phyloP scores from a whole-genome alignment of 2,329 filamentous ascomycete species.

The Chrysoporthe deuterocubensis region DNA sequence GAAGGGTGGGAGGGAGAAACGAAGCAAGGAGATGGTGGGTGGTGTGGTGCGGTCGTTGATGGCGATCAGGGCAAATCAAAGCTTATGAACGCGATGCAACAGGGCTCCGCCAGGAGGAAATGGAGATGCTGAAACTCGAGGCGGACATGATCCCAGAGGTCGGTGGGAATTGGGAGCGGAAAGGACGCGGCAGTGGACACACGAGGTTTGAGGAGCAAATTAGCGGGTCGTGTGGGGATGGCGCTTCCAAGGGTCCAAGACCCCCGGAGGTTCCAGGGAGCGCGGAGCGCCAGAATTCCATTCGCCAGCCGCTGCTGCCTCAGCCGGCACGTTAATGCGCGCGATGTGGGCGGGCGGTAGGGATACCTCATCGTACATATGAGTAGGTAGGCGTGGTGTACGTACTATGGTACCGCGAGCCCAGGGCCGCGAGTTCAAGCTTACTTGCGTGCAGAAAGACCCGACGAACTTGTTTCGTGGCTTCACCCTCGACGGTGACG shows the following conservation, averaged over 20 bases:
- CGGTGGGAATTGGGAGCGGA: conserved; percentile 14
- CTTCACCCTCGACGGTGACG: background rate
- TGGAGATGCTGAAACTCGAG: conserved; percentile 27
- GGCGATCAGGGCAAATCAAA: conserved; percentile 22
- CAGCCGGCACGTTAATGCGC: background rate
- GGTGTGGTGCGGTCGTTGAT: conserved; percentile 10
- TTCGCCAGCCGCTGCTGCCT: background rate
- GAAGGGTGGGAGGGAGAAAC: background rate
- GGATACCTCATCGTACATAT: background rate
- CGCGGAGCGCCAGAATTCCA: background rate
- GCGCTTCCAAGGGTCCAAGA: conserved; percentile 7
- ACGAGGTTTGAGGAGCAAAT: conserved; percentile 21
- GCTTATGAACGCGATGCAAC: background rate
- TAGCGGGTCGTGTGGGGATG: conserved; percentile 23
- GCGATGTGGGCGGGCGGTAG: background rate
- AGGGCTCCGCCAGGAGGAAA: conserved; percentile 22
- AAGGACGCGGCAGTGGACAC: conserved; percentile 21
- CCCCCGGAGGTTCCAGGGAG: background rate
- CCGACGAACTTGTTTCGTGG: conserved; percentile 10
- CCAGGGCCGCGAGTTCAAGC: no score
- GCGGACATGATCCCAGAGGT: conserved; percentile 15
- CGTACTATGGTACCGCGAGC: no score
- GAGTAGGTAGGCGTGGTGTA: no score
- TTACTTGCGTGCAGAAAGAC: background rate
- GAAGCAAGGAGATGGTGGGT: background rate